These are phyloP conservation scores for Thecaphora thlaspeos DNA, from an alignment of 1,284 basidiomycete genomes.

Conservation along the genomic window DNA sequence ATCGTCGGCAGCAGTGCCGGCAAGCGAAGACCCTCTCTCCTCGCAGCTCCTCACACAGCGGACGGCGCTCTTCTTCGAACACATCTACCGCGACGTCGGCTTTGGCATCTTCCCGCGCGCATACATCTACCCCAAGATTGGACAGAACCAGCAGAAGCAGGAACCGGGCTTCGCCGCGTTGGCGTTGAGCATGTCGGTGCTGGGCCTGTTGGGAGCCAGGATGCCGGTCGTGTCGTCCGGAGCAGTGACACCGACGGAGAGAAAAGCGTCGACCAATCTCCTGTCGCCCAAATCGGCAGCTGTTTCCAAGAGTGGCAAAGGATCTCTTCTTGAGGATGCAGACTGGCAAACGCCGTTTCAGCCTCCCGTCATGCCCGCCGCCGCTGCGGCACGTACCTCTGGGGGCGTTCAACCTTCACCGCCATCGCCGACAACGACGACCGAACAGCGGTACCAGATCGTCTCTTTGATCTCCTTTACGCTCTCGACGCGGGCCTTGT, in stretches of 20 bases:
- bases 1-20: too few species aligned
- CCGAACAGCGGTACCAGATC: background rate
- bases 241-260: too few species aligned
- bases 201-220: conserved; percentile 16
- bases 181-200: conserved; percentile 36
- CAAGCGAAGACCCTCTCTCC: conserved; percentile 18
- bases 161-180: conserved; percentile 35
- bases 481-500: background rate
- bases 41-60: conserved; percentile 40
- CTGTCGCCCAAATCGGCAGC: too few species aligned
- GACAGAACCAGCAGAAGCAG: conserved; percentile 27
- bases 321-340: background rate
- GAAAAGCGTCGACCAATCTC: too few species aligned
- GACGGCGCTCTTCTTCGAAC: conserved; percentile 46
- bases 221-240: background rate
- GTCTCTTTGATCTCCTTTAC: background rate
- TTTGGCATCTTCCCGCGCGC: conserved; percentile 34
- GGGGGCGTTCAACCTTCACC: too few species aligned
- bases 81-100: conserved; percentile 43
- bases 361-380: background rate
- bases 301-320: background rate
- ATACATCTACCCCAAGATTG: conserved; percentile 36
- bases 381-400: too few species aligned
- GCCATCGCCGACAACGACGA: background rate
- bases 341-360: background rate